Base-by-base conservation (phyloP, 163 green algal species). In the Scenedesmus sp. region DNA sequence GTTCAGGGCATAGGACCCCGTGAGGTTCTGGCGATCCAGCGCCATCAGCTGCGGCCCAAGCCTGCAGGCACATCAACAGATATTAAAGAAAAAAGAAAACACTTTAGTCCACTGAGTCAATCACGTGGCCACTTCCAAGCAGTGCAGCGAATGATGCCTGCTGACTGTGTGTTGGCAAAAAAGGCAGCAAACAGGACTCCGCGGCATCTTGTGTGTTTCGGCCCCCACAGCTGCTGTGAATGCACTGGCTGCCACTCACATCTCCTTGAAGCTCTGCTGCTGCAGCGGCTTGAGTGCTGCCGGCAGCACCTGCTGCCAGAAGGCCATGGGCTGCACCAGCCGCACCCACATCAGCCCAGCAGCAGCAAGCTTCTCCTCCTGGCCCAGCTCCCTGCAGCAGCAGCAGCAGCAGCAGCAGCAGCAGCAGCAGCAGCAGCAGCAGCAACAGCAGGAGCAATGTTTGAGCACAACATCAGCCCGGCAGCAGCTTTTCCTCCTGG, bases 1-100 rank as follows among this genome's bases (percentile, higher is more conserved):
- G 88, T 96, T 95, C 55, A 96, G 90, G 13, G 87, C 89, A 91
- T 94, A 96, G 0, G 91, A 89, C 8, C 94, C 94, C 59, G 91
- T 92, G 74, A 94, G 92, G 66, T 94, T 94, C 26, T 84, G 55
- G 4, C 95, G 90, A 88, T 96, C 93, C 46, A 95, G 84, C 0
- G 92, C 92, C 20, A 92, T 84, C 64, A 92, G 81, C 64, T 73
- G 20, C 10, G 88, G 82, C 2, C 88, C 88, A 52, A 92, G 54
- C 88, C 88, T 92, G 62, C 52, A 64, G 5, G 70, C 2, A 55
- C 16, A 59, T 46, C 34, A 83, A 18, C 76, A 57, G 6, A 4
- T 82, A 3, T 46, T 12, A 12, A 13, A 52, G 13, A 18, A 56
- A 2, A 2, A 82, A 57, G n/a, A n/a, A n/a, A n/a, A n/a, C n/a